Evolutionary conservation across 2,329 filamentous ascomycete genomes (phyloP), one percentile per base, ranked within the genome.

Genomic region (Ophiostoma ips): DNA sequence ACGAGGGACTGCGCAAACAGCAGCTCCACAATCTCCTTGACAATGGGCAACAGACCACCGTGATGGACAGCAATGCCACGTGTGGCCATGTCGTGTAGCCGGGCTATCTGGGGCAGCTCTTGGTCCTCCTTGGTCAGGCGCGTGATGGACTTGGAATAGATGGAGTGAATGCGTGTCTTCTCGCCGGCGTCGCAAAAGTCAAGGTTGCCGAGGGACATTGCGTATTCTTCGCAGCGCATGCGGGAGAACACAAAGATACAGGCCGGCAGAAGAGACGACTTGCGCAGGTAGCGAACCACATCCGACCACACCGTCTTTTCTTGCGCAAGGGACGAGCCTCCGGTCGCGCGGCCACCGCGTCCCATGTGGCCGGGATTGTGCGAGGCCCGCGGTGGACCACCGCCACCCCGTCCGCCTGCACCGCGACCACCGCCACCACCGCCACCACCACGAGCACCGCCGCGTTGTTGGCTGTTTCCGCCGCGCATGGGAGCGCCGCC

Each of bases 161-260:
- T 90, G 85, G 96, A 95, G 63, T 98, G 90, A 52, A 94, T 94
- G 43, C 87, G 83, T 59, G 92, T 98, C 74, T 95, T 96, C 68
- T 98, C 92, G 3, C 82, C 76, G 1, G 89, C 87, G 6, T 84
- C 95, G 62, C 85, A 94, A 61, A 94, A 96, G 61, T 98, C 92
- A 57, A 95, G 83, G 61, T 95, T 96, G 54, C 86, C 90, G 19
- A 98, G 72, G 0, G 92, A 90, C 62, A 95, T 87, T 1, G 92
- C 92, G 63, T 96, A 98, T 62, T 96, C 88, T 64, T 98, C 92
- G 60, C 92, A 96, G 48, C 92, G 76, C 66, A 92, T 95, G 69
- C 96, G 98, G 3, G 92, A 98, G 66, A 98, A 98, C 50, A 98
- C 90, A 62, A 98, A 98, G 57, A 98, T 94, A 63, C 90, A 96